Evolutionary conservation across 441 rosid genomes (phyloP).

Genomic region (Daphne laureola): DNA sequence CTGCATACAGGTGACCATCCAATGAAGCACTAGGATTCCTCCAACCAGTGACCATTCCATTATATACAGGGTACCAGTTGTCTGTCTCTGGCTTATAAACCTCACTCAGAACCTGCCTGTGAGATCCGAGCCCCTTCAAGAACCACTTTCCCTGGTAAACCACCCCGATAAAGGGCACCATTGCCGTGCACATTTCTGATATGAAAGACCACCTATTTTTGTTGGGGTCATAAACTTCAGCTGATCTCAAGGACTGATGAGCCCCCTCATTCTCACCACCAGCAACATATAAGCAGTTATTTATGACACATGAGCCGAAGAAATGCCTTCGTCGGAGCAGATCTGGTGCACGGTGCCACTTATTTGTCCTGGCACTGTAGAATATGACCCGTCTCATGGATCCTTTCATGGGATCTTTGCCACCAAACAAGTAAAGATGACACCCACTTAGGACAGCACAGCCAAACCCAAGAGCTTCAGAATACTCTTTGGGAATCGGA

Average conservation of each 20-base stretch:
- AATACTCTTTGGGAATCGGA: constrained; percentile 46
- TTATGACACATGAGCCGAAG: constrained; percentile 52
- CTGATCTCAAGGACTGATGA: constrained; percentile 41
- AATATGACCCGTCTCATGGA: constrained; percentile 48
- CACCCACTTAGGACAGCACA: constrained; percentile 54
- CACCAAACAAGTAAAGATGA: constrained; percentile 52
- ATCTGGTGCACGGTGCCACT: constrained; percentile 54
- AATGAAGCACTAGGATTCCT: constrained; percentile 40
- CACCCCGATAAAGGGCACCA: constrained; percentile 51
- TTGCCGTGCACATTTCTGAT: constrained; percentile 47
- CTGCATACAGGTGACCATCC: constrained; percentile 38
- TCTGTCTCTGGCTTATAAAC: constrained; percentile 40
- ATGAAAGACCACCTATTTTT: constrained; percentile 46
- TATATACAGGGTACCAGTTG: constrained; percentile 36
- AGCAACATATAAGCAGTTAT: constrained; percentile 50
- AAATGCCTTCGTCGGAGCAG: constrained; percentile 47
- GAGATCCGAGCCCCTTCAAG: constrained; percentile 45
- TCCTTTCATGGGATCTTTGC: constrained; percentile 44
- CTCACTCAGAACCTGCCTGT: constrained; percentile 44
- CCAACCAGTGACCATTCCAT: constrained; percentile 54
- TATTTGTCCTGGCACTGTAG: constrained; percentile 46
- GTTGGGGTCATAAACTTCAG: constrained; percentile 52
- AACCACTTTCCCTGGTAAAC: constrained; percentile 44
- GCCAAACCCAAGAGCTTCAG: constrained; percentile 49
- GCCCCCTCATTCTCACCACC: constrained; percentile 50